Evolutionary conservation across 139 green algal species (phyloP), one percentile per base, ranked within the genome.

Genomic region (Volvox reticuliferus): DNA sequence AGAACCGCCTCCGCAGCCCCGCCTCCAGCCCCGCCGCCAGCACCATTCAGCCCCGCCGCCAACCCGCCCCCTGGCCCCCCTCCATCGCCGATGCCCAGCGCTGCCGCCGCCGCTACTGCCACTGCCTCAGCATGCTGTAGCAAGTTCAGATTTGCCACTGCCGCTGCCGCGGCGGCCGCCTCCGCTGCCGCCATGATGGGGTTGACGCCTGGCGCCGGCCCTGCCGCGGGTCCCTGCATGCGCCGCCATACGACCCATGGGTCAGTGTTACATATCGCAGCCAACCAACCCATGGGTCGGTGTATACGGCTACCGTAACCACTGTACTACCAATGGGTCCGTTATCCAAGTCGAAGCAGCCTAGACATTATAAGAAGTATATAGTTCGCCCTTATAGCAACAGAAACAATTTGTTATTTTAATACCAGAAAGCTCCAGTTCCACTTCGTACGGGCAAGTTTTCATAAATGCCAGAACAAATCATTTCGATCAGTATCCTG

Each of bases 161-260:
- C 85, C 71, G 50, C 44, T 17, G 85, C 85, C 14, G 50, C 44
- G 12, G 85, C 85, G 44, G 85, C 85, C 85, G n/a, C 71, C 44
- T 75, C 71, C 84, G 84, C 84, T 9, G 36, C 84, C 12, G 68
- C 84, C 82, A 88, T 88, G 63, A 88, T 69, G 6, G 68, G 84
- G 36, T 80, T 89, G 1, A 68, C 3, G 13, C 21, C 32, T 1
- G 30, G 55, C 55, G 79, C 44, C 61, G 61, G 21, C 71, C 71
- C 71, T 18, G 71, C 71, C 71, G 71, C 26, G 71, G 71, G 26
- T 79, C 26, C 71, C 71, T 33, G 26, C 71, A 13, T 24, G 65
- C 12, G 24, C 65, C 65, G 65, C 65, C 65, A 9, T 9, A 5
- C 44, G 65, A 73, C 65, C 65, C 65, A 73, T 73, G 9, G 65